These are phyloP conservation scores for Nigrograna mackinnonii DNA, from an alignment of 2,329 filamentous ascomycete genomes.

Conservation along the genomic window DNA sequence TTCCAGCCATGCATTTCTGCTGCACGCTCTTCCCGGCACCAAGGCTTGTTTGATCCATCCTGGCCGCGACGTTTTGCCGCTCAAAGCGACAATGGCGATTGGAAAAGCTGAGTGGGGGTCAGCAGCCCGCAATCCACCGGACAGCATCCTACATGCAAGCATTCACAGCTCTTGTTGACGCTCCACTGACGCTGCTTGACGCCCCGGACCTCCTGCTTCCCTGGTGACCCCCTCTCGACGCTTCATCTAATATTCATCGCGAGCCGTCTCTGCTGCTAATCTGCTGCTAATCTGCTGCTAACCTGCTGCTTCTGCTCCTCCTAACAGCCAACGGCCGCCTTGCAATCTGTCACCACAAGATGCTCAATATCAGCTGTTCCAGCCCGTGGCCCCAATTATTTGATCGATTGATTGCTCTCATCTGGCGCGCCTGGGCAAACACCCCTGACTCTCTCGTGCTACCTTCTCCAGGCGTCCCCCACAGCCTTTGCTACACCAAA, in stretches of 20 bases:
- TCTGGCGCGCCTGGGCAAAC: background rate
- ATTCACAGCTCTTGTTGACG: background rate
- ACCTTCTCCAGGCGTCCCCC: background rate
- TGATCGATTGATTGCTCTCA: no score
- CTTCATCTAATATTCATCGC: background rate
- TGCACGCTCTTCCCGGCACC: no score
- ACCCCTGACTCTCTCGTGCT: background rate
- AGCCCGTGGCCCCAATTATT: no score
- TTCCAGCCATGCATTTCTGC: no score
- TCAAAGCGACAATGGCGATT: no score
- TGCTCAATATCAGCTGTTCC: slow-evolving; percentile 1
- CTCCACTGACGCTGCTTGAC: background rate
- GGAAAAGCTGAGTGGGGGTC: no score
- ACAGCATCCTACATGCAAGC: background rate
- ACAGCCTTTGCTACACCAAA: background rate
- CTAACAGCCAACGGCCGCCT: background rate
- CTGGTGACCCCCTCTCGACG: background rate
- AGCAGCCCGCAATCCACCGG: no score
- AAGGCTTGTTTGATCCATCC: no score
- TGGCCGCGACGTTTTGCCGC: no score
- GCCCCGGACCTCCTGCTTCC: background rate
- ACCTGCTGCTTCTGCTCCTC: background rate
- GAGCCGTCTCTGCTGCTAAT: background rate
- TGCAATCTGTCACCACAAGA: background rate
- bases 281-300: background rate